Percentiles rank a stretch among this genome's conserved stretches.
These are phyloP conservation scores for Candida orba DNA, from an alignment of 805 yeast genomes.

Conservation along the genomic window DNA sequence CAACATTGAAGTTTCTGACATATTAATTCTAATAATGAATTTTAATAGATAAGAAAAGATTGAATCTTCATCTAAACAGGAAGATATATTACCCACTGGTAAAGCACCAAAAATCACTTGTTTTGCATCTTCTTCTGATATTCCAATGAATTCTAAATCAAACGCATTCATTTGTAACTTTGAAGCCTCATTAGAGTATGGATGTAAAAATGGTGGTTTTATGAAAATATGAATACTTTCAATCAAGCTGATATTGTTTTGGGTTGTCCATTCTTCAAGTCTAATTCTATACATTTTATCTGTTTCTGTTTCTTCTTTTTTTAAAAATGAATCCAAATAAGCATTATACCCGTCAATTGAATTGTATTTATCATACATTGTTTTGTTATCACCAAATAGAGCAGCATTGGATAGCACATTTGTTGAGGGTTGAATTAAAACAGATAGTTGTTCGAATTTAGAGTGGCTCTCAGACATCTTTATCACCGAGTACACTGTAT, in stretches of 20 bases:
- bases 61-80: not conserved
- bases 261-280: not conserved
- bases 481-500: too few species aligned
- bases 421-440: not conserved
- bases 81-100: not conserved
- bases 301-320: not conserved
- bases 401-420: not conserved
- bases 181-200: not conserved
- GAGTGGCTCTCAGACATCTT: too few species aligned
- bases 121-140: not conserved
- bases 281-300: not conserved
- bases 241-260: not conserved
- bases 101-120: not conserved
- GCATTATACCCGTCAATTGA: not conserved
- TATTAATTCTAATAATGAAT: not conserved
- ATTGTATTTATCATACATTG: not conserved
- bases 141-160: not conserved
- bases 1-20: not conserved
- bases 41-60: not conserved
- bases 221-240: not conserved
- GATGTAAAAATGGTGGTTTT: not conserved
- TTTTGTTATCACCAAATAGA: not conserved
- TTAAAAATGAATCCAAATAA: not conserved
- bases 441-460: not conserved
- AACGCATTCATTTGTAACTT: not conserved